Evolutionary conservation across 768 basidiomycete species (phyloP).

Genomic region (Dendrothele bispora): DNA sequence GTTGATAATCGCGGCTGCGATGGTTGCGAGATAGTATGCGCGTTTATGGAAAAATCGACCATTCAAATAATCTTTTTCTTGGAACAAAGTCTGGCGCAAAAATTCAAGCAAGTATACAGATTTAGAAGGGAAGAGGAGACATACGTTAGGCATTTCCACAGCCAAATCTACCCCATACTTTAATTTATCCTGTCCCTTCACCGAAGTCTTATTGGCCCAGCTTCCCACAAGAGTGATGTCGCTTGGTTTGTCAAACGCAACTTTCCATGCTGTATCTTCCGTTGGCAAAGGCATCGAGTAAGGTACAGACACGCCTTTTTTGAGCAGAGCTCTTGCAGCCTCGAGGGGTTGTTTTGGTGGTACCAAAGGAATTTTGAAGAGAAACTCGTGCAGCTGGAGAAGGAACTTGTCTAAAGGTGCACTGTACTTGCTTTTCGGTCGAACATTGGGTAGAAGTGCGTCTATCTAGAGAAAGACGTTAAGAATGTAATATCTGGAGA

Average conservation of each 20-base stretch:
- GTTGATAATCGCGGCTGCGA: conserved; percentile 61
- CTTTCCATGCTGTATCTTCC: conserved; percentile 86
- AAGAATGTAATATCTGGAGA: conserved; percentile 6
- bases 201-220: conserved; percentile 78
- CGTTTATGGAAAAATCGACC: conserved; percentile 91
- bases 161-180: conserved; percentile 78
- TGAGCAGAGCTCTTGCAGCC: conserved; percentile 55
- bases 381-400: conserved; percentile 61
- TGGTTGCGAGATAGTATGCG: conserved; percentile 81
- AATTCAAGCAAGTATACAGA: not conserved
- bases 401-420: conserved; percentile 70
- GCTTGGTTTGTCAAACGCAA: conserved; percentile 74
- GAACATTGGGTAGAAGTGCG: conserved; percentile 73
- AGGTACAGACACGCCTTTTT: conserved; percentile 61
- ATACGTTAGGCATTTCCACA: conserved; percentile 71
- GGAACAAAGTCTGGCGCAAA: conserved; percentile 67
- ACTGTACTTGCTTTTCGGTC: conserved; percentile 58
- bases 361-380: conserved; percentile 59
- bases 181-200: conserved; percentile 66
- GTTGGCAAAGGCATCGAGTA: conserved; percentile 70
- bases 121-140: not conserved
- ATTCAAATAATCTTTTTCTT: conserved; percentile 93
- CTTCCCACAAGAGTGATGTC: conserved; percentile 83
- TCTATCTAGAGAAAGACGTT: conserved; percentile 58
- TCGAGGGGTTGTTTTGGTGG: conserved; percentile 63